phyloP scores from a whole-genome alignment of 2,329 filamentous ascomycete species.

The Diatrype stigma region DNA sequence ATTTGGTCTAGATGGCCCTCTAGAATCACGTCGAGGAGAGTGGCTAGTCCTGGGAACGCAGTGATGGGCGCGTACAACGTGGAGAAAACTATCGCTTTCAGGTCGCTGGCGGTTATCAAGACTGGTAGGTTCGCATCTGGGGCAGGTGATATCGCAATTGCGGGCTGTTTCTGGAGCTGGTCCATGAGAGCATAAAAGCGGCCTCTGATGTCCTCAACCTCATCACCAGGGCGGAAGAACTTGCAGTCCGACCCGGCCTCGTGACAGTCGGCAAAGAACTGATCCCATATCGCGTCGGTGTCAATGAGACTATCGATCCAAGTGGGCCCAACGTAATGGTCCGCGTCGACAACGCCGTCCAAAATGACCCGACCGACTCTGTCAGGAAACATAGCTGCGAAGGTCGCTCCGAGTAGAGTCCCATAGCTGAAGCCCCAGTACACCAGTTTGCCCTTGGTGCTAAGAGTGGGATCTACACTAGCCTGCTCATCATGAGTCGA shows the following conservation, averaged over 20 bases:
- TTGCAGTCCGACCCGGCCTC: conserved; percentile 36
- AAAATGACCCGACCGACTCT: conserved; percentile 39
- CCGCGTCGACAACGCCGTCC: conserved; percentile 31
- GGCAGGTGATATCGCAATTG: conserved; percentile 24
- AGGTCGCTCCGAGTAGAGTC: conserved; percentile 34
- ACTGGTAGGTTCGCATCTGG: conserved; percentile 25
- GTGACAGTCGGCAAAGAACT: conserved; percentile 45
- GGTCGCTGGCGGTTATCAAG: conserved; percentile 32
- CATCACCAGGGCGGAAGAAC: conserved; percentile 33
- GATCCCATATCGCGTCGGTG: conserved; percentile 40
- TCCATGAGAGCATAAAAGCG: conserved; percentile 29
- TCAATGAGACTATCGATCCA: conserved; percentile 38
- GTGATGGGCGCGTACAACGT: conserved; percentile 30
- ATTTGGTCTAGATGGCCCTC: conserved; percentile 16
- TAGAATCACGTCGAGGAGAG: conserved; percentile 26
- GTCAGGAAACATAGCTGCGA: conserved; percentile 39
- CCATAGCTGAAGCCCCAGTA: conserved; percentile 40
- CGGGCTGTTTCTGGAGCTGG: conserved; percentile 29
- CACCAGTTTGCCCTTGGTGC: conserved; percentile 27
- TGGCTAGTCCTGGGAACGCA: conserved; percentile 30
- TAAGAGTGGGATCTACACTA: conserved; percentile 7
- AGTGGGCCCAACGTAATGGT: conserved; percentile 38
- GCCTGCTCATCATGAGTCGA: conserved; percentile 5
- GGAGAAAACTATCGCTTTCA: conserved; percentile 33
- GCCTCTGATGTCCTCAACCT: conserved; percentile 22